These are phyloP conservation scores for Cladosporium sp. DNA, from an alignment of 2,329 filamentous ascomycete species.

Conservation along the genomic window DNA sequence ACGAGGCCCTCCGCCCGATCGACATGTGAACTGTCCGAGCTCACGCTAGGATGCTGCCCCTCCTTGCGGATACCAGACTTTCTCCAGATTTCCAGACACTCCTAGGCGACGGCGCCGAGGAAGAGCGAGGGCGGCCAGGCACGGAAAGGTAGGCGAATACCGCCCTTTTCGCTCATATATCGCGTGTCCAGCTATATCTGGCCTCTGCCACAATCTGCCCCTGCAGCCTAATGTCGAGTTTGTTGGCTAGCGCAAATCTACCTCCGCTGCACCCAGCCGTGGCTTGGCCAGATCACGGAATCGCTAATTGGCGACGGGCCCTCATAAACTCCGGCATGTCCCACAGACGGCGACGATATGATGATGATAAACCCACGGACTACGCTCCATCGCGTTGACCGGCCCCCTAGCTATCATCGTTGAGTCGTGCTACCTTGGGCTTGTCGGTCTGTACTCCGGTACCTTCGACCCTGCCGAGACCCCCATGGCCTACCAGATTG, in stretches of 20 bases:
- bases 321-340: background rate
- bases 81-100: background rate
- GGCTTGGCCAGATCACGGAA: constrained; percentile 1
- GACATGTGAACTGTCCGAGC: constrained; percentile 10
- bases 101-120: background rate
- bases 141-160: background rate
- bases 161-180: background rate
- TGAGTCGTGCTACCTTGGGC: too few species aligned
- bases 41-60: constrained; percentile 7
- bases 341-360: background rate
- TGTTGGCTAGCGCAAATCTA: constrained; percentile 1
- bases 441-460: background rate
- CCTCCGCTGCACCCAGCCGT: constrained; percentile 4
- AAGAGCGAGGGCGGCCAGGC: constrained; percentile 1
- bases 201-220: background rate
- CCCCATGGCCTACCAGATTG: constrained; percentile 2
- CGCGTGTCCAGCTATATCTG: background rate
- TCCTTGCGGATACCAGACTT: constrained; percentile 9
- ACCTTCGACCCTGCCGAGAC: constrained; percentile 9
- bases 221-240: constrained; percentile 4
- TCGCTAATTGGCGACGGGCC: background rate
- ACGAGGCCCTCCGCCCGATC: background rate
- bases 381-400: too few species aligned
- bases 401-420: too few species aligned
- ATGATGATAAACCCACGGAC: too few species aligned